Evolutionary conservation across 306 rosid genomes (phyloP).

Genomic region (Ammopiptanthus mongolicus): DNA sequence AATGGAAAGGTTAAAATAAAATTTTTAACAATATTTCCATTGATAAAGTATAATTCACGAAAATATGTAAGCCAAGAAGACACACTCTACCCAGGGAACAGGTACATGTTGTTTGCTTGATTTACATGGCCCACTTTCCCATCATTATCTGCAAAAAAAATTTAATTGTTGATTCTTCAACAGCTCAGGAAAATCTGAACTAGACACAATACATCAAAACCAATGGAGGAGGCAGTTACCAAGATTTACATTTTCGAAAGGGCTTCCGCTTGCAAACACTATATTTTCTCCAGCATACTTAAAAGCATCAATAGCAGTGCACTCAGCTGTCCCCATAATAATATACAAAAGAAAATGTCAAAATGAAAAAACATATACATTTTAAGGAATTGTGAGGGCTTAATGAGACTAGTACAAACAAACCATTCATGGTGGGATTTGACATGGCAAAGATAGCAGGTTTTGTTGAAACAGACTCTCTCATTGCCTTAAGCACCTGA

Average conservation of each 20-base stretch:
- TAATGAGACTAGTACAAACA: constrained; percentile 40
- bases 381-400: constrained; percentile 22
- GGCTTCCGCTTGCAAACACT: constrained; percentile 97
- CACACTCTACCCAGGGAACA: constrained; percentile 82
- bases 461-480: constrained; percentile 84
- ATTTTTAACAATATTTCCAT: neutral
- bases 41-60: neutral
- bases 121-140: constrained; percentile 90
- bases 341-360: constrained; percentile 2
- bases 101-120: constrained; percentile 99
- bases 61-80: constrained; percentile 17
- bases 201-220: constrained; percentile 12
- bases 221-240: constrained; percentile 47
- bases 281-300: constrained; percentile 84
- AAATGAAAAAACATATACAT: constrained; percentile 6
- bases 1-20: constrained; percentile 22
- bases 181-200: constrained; percentile 3
- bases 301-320: constrained; percentile 94
- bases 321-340: constrained; percentile 69
- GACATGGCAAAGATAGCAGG: constrained; percentile 99
- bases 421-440: constrained; percentile 97
- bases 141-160: constrained; percentile 64
- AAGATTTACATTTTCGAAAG: constrained; percentile 78
- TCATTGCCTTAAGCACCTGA: constrained; percentile 94
- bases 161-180: constrained; percentile 14